Conservation (phyloP, 148 eudicot species). For the Spergularia bocconei region DNA sequence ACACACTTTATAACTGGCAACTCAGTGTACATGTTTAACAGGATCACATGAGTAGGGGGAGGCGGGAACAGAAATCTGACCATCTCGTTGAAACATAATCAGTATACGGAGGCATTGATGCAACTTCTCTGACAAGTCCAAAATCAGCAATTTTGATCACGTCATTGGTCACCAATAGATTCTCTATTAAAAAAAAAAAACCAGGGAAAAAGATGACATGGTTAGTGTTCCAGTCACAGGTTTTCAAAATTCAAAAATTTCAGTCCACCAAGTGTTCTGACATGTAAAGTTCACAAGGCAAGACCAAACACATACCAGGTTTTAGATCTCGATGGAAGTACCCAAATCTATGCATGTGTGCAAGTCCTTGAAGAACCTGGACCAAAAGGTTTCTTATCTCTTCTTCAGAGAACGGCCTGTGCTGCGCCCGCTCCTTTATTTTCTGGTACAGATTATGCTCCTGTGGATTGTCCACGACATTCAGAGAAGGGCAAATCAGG, state of each 20-base stretch:
- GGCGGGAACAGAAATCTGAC: constrained; percentile 39
- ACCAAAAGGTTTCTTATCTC: constrained; percentile 67
- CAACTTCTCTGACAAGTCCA: constrained; percentile 88
- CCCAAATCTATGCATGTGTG: constrained; percentile 78
- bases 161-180: constrained; percentile 76
- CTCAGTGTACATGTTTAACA: neutral
- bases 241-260: no score
- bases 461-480: constrained; percentile 33
- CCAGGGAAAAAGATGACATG: neutral
- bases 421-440: constrained; percentile 62
- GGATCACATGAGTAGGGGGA: neutral
- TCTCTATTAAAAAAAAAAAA: constrained; percentile 43
- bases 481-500: neutral
- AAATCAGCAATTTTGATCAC: constrained; percentile 89
- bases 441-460: constrained; percentile 83
- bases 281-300: neutral
- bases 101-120: constrained; percentile 85
- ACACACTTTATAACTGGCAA: neutral
- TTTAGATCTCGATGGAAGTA: constrained; percentile 93
- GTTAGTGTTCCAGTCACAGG: neutral
- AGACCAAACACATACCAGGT: constrained; percentile 59
- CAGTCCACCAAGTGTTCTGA: neutral
- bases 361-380: constrained; percentile 87
- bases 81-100: constrained; percentile 98
- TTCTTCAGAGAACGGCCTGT: constrained; percentile 67